These are phyloP conservation scores for Polytolypa hystricis DNA, from an alignment of 2,329 filamentous ascomycete species.

Conservation along the genomic window DNA sequence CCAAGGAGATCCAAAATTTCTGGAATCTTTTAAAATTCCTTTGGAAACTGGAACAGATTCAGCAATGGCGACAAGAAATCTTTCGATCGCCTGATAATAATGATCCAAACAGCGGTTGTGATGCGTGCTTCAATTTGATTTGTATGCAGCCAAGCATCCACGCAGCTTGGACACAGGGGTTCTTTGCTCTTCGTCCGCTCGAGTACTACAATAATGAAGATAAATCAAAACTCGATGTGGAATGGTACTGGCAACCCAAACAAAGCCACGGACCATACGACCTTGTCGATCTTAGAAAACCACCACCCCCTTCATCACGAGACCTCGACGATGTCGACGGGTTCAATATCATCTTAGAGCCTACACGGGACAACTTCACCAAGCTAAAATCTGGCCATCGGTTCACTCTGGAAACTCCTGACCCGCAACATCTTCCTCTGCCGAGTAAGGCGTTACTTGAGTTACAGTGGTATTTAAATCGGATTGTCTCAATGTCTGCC, in stretches of 20 bases:
- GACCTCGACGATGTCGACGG: not conserved
- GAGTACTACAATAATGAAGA: not conserved
- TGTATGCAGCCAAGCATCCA: not conserved
- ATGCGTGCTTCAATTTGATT: conserved; percentile 2
- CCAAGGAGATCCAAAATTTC: conserved; percentile 9
- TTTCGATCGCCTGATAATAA: not conserved
- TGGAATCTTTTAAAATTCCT: conserved; percentile 1
- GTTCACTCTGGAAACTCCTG: conserved; percentile 2
- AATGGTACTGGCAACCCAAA: not conserved
- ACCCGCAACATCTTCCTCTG: conserved; percentile 2
- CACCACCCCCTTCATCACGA: conserved; percentile 1
- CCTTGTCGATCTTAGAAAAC: not conserved
- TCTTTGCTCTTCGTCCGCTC: conserved; percentile 2
- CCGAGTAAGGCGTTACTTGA: conserved; percentile 2
- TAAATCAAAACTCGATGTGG: conserved; percentile 2
- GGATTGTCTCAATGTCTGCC: conserved; percentile 1
- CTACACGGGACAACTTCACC: not conserved
- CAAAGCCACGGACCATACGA: conserved; percentile 1
- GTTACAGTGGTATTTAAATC: conserved; percentile 3
- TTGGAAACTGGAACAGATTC: conserved; percentile 1
- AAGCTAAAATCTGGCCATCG: not conserved
- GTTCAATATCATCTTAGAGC: not conserved
- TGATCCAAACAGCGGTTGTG: not conserved
- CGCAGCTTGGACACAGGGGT: not conserved
- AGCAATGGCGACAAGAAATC: conserved; percentile 1